Evolutionary conservation across 139 green algal genomes (phyloP), one percentile per base, ranked within the genome.

Genomic region (Chlamydomonas applanata): DNA sequence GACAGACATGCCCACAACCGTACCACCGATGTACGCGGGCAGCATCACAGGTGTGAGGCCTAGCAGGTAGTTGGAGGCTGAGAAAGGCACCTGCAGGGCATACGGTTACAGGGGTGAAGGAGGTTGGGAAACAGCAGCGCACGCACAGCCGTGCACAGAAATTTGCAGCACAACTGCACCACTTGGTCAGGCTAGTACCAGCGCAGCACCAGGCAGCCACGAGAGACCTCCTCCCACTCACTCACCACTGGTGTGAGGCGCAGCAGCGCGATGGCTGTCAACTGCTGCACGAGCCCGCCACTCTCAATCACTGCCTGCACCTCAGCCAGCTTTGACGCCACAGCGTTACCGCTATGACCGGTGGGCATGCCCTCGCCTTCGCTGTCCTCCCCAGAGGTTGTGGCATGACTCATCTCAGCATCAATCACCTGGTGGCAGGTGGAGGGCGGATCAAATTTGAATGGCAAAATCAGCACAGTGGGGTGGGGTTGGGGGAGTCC

Each of bases 41-140:
- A 94, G 56, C 59, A 86, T 74, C 72, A 97, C 65, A 11, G 92
- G 89, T 3, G 87, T 92, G 27, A 96, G 60, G 29, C 91, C 92
- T 36, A 97, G 67, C 71, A 96, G 60, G 79, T 97, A 97, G 79
- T 95, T 96, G 79, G 61, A 88, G 40, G 90, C 91, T 61, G 85
- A 91, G 80, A 85, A 88, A n/a, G 77, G 76, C 63, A 85, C 27
- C 69, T 56, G 69, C 53, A 56, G 11, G 40, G 40, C 40, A 49
- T 57, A 57, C 16, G 46, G 46, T 57, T 14, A 57, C 17, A 17
- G 25, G 20, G 29, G 20, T 9, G 25, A 24, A 27, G 9, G 56
- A 65, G 56, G 56, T 14, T 14, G 56, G 56, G 16, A 49, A 7
- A 49, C 11, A 11, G 40, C 40, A 49, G 40, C 40, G 40, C 11